Evolutionary conservation across 495 filamentous ascomycete genomes (phyloP).

Genomic region (Daldinia childiae): DNA sequence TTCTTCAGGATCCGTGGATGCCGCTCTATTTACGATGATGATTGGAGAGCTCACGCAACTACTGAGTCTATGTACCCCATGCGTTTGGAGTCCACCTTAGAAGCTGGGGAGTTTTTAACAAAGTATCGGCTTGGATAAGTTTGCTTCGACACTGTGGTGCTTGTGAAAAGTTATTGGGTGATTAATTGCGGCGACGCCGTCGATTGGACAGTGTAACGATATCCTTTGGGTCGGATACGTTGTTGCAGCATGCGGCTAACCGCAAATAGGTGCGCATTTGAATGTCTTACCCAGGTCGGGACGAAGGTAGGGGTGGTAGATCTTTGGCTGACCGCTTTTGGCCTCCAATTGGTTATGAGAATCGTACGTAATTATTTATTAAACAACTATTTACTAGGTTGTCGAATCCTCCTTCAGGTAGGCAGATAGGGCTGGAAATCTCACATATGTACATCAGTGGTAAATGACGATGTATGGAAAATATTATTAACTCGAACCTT

Average conservation of each 20-base stretch:
- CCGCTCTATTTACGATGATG: neutral
- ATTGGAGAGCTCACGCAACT: constrained; percentile 4
- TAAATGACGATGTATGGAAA: neutral
- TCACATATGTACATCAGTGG: neutral
- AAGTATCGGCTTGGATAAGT: neutral
- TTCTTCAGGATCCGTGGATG: neutral
- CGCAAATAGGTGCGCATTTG: neutral
- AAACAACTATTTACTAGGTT: neutral
- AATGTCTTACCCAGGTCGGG: neutral
- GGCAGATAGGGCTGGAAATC: constrained; percentile 5
- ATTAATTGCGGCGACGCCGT: constrained; percentile 3
- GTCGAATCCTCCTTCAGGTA: constrained; percentile 10
- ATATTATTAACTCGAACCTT: neutral
- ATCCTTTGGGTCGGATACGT: constrained; percentile 4
- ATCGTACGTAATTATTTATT: constrained; percentile 4
- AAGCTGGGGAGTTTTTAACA: constrained; percentile 1
- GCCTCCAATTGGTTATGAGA: neutral
- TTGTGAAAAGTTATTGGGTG: neutral
- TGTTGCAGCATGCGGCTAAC: neutral
- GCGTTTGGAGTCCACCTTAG: neutral
- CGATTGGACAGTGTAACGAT: neutral
- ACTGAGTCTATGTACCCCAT: neutral
- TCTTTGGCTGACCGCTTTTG: constrained; percentile 3
- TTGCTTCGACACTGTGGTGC: neutral
- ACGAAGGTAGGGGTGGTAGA: neutral